Evolutionary conservation across 2,329 filamentous ascomycete genomes (phyloP), one percentile per base, ranked within the genome.

Genomic region (Hymenoscyphus infarciens): DNA sequence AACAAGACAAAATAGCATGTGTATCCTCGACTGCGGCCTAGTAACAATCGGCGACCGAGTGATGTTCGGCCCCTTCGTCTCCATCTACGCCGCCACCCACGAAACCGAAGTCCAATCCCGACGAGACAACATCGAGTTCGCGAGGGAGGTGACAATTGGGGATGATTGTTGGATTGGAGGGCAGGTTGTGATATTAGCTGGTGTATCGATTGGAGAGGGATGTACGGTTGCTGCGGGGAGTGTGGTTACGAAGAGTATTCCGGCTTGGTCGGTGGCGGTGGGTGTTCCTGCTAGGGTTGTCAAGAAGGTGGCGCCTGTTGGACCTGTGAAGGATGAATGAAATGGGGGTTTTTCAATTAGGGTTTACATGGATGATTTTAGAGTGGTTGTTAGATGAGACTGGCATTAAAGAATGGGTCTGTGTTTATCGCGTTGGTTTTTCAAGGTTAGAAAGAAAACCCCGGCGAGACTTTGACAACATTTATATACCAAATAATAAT

Each of bases 51-150:
- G 67, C n/a, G 55, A 68, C 38, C 63, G 66, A 3, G 60, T 63
- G 10, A 62, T 63, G 82, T 79, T 92, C 60, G 90, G 88, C 0
- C 88, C 90, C 0, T 87, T 86, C 69, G 88, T 92, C 0, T 84
- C 80, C 57, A 82, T 94, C 61, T 91, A 85, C 71, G 83, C 85
- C 3, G 90, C 84, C 0, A 88, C 86, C 0, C 91, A 95, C 73
- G 88, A 90, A 57, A 80, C 89, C 0, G 88, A 88, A 68, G 79
- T 83, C 1, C 77, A 79, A 61, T 79, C 77, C 1, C 77, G 82
- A 15, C 75, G 80, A 15, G 77, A 82, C 56, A 74, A 73, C 22
- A 74, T 81, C 60, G 81, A 82, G 67, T 83, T 78, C 59, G 80
- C 79, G 0, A 72, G 72, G 19, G 71, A 75, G 5, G 77, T 83